These are phyloP conservation scores for Sclerotinia minor DNA, from an alignment of 2,329 filamentous ascomycete species.

Conservation along the genomic window DNA sequence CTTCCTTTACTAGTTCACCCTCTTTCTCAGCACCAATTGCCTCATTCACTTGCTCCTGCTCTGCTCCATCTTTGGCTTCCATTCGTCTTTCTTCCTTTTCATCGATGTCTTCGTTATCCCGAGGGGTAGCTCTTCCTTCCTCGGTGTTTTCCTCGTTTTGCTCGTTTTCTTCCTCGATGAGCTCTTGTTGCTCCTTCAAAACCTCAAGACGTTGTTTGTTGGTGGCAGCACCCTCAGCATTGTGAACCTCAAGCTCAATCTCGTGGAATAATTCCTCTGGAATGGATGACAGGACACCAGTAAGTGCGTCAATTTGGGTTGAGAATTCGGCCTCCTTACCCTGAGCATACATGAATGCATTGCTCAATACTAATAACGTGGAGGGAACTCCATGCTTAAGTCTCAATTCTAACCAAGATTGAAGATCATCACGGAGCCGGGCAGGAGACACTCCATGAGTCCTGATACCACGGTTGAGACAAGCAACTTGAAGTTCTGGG, in stretches of 20 bases:
- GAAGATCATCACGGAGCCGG: conserved; percentile 82
- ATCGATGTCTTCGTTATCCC: conserved; percentile 90
- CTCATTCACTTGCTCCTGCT: conserved; percentile 53
- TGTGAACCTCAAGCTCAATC: conserved; percentile 97
- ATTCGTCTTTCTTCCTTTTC: conserved; percentile 78
- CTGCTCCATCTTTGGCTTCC: conserved; percentile 50
- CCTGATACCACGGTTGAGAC: conserved; percentile 86
- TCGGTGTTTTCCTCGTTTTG: conserved; percentile 81
- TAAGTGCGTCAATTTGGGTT: conserved; percentile 88
- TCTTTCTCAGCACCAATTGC: conserved; percentile 59
- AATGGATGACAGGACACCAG: conserved; percentile 88
- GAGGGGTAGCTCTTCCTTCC: conserved; percentile 70
- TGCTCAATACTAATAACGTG: conserved; percentile 91
- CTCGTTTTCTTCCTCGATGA: conserved; percentile 95
- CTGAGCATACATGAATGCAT: conserved; percentile 95
- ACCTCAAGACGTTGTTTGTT: conserved; percentile 99
- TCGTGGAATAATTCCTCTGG: conserved; percentile 99
- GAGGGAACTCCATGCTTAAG: conserved; percentile 95
- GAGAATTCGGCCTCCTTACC: conserved; percentile 79
- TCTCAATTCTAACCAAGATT: conserved; percentile 91
- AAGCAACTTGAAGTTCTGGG: conserved; percentile 86
- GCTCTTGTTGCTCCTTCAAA: conserved; percentile 95
- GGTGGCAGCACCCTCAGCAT: conserved; percentile 91
- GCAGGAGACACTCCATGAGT: conserved; percentile 90
- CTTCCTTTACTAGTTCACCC: conserved; percentile 46